Evolutionary conservation across 1,139 yeast genomes (phyloP), one percentile per base, ranked within the genome.

Genomic region (Geotrichum klebahnii): DNA sequence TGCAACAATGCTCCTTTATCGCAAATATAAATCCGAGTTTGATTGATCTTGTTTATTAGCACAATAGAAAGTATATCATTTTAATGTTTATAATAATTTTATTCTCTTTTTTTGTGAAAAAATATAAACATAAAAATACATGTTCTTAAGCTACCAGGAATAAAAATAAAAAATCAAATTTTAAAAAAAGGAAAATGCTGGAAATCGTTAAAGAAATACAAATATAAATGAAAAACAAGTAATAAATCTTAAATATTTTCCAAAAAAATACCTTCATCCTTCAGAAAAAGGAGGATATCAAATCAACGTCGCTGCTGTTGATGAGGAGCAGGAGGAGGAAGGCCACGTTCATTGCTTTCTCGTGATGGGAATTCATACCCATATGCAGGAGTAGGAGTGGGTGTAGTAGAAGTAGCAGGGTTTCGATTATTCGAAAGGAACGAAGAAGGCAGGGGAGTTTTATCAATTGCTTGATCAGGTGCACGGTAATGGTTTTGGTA

Each of bases 1-100:
- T 59, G 92, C 92, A 1, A 81, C 96, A 0, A 88, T 89, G 96
- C 68, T 82, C 50, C 66, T 89, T 24, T 89, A 80, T 62, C 75
- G 88, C 54, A 62, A 78, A 50, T 77, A 79, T 59, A 81, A 78
- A 60, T 70, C 68, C 48, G 87, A 80, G 47, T 82, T 85, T 57
- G 92, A 84, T 28, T 47, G 16, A 20, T 23, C 16, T n/a, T 14
- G 8, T n/a, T n/a, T n/a, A 40, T 8, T 28, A 12, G 14, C 10
- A 8, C 8, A n/a, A 33, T 12, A 33, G 14, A 33, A 40, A 22
- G 3, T n/a, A 23, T 12, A 43, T 19, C 6, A 26, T 35, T 8
- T 9, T 2, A 26, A 14, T 14, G 9, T 28, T 17, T 12, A 36
- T 37, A 12, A 29, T 17, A 29, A 36, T 44, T 16, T 28, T 23